Evolutionary conservation across 2,329 filamentous ascomycete genomes (phyloP), one percentile per base, ranked within the genome.

Genomic region (Drechslerella dactyloides): DNA sequence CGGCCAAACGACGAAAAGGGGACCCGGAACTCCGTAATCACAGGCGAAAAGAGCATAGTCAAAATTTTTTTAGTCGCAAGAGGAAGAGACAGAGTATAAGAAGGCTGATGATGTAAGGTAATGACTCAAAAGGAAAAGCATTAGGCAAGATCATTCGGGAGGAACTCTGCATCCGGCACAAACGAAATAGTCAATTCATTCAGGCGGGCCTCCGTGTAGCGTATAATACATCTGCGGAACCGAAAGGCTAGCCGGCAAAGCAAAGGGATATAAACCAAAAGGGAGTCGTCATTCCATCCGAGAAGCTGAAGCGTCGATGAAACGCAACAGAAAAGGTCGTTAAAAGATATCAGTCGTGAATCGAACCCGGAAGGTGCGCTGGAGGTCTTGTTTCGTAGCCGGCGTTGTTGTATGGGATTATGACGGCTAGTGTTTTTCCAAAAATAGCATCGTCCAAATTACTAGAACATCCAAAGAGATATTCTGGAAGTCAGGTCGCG

Each of bases 71-170:
- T 64, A 63, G 58, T 48, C 53, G 53, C 51, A 51, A 13, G 23
- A 35, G 65, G 24, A 37, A 50, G 46, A 51, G 63, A 60, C 51
- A 57, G 59, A n/a, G 2, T 33, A 50, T 27, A 59, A 30, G 48
- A 65, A 40, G 15, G 56, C n/a, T 48, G 44, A 11, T 17, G 51
- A 21, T 24, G 51, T 53, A 68, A 56, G 56, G 50, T 44, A 75
- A 69, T 40, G 60, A 68, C 69, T 53, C 46, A 70, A 65, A 62
- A 74, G 62, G 69, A 63, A 72, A 48, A 73, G 50, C 62, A 74
- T 75, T 70, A 73, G 74, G 74, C 75, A 76, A 74, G 61, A 58
- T 69, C 62, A 66, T 64, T 73, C 51, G 46, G 42, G 44, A 27
- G 52, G 52, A 74, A 59, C 60, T 68, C 61, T 44, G 53, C 37